Evolutionary conservation across 495 filamentous ascomycete species (phyloP), one percentile per base, ranked within the genome.

Genomic region (Aspergillus nanangensis): DNA sequence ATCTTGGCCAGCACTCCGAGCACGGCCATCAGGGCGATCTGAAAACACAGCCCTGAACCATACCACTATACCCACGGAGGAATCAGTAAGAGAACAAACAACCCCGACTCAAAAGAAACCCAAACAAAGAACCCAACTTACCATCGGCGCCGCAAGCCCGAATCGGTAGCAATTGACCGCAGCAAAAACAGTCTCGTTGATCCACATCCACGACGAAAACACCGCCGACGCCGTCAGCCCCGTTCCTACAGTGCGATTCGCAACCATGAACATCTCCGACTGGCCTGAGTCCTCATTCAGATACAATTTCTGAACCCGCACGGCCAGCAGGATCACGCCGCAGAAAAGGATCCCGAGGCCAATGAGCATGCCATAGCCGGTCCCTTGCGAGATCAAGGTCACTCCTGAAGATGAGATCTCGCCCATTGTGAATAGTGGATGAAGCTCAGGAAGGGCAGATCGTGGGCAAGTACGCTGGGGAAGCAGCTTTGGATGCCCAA

Each of bases 241-340:
- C 7, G 65, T 74, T 8, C 66, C 63, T 7, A 77, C 72, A 8
- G 58, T 64, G 13, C 72, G 62, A 55, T 75, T 75, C 14, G 73
- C 73, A 25, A 72, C 70, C 69, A 77, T 74, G 55, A 77, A 77
- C 72, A 76, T 76, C 48, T 76, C 72, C 3, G 70, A 70, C 25
- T 67, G 68, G 10, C 58, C 67, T 14, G 69, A 70, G 39, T 76
- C 72, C 35, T 76, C 72, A 0, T 61, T 54, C 7, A 73, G 57
- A 57, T 71, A 71, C 0, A 53, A 51, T 38, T 61, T 71, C 44
- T 73, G 70, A 8, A 73, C 50, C 20, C 65, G 62, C 22, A 73
- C 60, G 5, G 70, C 68, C 19, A 64, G 42, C 4, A 73, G 32
- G 50, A 71, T 68, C 4, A 71, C 62, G 7, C 66, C 61, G 39